Percentiles rank a stretch among this genome's conserved stretches.
Conservation (phyloP, 2,329 filamentous ascomycete genomes). For the Aspergillus puulaauensis region DNA sequence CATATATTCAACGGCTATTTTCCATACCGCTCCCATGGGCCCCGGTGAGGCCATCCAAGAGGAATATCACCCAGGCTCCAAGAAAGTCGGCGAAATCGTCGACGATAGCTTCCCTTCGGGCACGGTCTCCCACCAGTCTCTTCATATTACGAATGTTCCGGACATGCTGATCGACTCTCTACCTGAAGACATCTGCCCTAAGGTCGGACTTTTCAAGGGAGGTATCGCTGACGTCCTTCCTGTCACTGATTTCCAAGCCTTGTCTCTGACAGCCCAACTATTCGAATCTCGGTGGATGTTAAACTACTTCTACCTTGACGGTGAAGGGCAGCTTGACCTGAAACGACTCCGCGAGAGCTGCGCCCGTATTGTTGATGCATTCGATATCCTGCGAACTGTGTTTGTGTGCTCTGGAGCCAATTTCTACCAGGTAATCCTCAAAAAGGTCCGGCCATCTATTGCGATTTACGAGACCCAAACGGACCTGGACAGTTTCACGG, state of each 20-base stretch:
- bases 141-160: constrained; percentile 38
- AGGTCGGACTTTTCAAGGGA: constrained; percentile 53
- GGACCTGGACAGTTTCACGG: constrained; percentile 52
- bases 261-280: constrained; percentile 54
- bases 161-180: constrained; percentile 30
- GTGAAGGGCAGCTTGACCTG: constrained; percentile 44
- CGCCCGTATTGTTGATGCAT: constrained; percentile 55
- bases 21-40: background rate
- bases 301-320: constrained; percentile 60
- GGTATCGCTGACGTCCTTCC: constrained; percentile 58
- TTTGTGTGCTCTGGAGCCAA: constrained; percentile 56
- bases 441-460: constrained; percentile 53
- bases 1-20: constrained; percentile 12
- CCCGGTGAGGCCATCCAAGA: constrained; percentile 10
- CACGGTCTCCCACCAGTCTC: background rate
- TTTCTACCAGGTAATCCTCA: constrained; percentile 59
- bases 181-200: constrained; percentile 44
- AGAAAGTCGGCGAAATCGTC: constrained; percentile 10
- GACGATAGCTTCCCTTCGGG: constrained; percentile 34
- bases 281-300: constrained; percentile 43
- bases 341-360: constrained; percentile 47
- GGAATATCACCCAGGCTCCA: constrained; percentile 1
- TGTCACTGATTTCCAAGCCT: constrained; percentile 50
- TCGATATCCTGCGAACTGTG: constrained; percentile 66
- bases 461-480: constrained; percentile 54